A percentile compares a stretch with the other conserved stretches of the same genome.
These are phyloP conservation scores for Aspergillus bertholletiae DNA, from an alignment of 495 filamentous ascomycete species.

Conservation along the genomic window DNA sequence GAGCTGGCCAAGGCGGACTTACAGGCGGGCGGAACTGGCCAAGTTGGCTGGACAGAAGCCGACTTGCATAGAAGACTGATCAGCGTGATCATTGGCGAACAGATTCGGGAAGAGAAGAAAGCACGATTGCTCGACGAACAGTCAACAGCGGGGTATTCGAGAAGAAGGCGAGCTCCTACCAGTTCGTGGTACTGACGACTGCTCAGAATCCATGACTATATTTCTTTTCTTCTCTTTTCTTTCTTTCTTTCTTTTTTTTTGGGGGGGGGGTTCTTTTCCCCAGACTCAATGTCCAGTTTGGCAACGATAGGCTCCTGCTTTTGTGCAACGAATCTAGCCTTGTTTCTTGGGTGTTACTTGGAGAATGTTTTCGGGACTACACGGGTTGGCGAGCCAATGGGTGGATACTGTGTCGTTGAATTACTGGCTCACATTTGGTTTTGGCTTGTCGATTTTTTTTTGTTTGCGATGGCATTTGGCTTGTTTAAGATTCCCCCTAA, in stretches of 20 bases:
- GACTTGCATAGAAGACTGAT: conserved; percentile 44
- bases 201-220: neutral
- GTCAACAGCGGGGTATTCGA: neutral
- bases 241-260: conserved; percentile 1
- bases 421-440: conserved; percentile 6
- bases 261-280: neutral
- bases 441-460: conserved; percentile 9
- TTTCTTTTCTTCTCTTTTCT: neutral
- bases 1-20: conserved; percentile 36
- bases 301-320: neutral
- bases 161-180: conserved; percentile 21
- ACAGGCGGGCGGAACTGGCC: conserved; percentile 36
- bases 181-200: conserved; percentile 28
- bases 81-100: conserved; percentile 47
- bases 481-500: conserved; percentile 12
- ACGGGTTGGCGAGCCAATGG: conserved; percentile 14
- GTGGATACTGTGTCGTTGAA: conserved; percentile 5
- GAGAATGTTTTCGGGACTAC: conserved; percentile 8
- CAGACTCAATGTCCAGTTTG: neutral
- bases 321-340: conserved; percentile 9
- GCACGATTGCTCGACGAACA: conserved; percentile 15
- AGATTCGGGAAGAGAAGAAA: conserved; percentile 39
- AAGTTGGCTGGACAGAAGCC: conserved; percentile 45
- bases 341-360: conserved; percentile 18
- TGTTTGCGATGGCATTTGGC: conserved; percentile 14